These are phyloP conservation scores for Cercis canadensis DNA, from an alignment of 306 rosid species.

Conservation along the genomic window DNA sequence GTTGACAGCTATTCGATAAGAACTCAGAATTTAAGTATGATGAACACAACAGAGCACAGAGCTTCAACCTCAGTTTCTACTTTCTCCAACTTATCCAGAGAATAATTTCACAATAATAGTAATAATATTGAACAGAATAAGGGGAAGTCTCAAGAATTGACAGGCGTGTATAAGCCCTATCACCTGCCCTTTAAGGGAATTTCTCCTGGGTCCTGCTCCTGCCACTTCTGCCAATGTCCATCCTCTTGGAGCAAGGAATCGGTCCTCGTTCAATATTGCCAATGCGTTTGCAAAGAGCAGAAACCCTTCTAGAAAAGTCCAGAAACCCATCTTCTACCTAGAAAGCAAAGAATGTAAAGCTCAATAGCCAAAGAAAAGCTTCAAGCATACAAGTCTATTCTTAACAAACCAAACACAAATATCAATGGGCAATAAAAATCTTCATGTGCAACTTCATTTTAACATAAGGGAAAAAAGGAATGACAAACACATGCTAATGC, in stretches of 20 bases:
- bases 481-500: background rate
- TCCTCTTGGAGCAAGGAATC: conserved; percentile 82
- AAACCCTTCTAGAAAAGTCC: conserved; percentile 76
- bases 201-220: conserved; percentile 60
- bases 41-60: conserved; percentile 16
- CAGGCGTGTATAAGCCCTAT: conserved; percentile 72
- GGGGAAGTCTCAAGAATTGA: conserved; percentile 78
- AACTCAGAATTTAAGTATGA: conserved; percentile 15
- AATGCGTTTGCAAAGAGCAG: conserved; percentile 74
- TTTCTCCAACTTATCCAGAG: conserved; percentile 53
- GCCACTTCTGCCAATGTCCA: conserved; percentile 71
- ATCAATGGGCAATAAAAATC: conserved; percentile 6
- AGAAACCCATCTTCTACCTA: conserved; percentile 65
- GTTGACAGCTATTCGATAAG: too few species aligned
- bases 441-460: background rate
- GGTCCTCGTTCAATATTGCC: conserved; percentile 88
- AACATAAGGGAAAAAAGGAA: background rate
- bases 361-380: conserved; percentile 7
- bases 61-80: background rate
- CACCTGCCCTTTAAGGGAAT: conserved; percentile 69
- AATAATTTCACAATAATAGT: conserved; percentile 60
- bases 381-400: background rate
- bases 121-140: conserved; percentile 62
- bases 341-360: conserved; percentile 25
- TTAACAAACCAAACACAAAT: conserved; percentile 17